Conservation (phyloP, 371 early-diverging fungal species). For the Mortierella sp. region DNA sequence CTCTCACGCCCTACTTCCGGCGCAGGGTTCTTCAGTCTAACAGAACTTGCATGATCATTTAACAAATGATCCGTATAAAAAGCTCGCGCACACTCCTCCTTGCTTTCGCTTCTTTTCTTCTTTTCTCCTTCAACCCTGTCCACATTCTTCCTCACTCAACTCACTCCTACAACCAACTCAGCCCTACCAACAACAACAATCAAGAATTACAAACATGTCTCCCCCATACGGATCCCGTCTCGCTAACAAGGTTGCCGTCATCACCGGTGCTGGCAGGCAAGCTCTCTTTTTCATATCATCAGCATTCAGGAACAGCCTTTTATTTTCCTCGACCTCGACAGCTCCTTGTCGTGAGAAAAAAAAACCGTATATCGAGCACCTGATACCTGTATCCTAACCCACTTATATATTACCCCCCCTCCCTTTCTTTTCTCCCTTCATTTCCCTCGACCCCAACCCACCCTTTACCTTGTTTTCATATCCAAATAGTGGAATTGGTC, state of each 20-base stretch:
- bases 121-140: not conserved
- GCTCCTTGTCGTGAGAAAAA: not conserved
- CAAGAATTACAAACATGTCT: slow-evolving; percentile 30
- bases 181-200: not conserved
- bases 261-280: slow-evolving; percentile 90
- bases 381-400: not conserved
- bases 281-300: not conserved
- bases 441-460: not conserved
- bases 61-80: slow-evolving; percentile 11
- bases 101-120: not conserved
- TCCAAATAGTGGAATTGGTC: slow-evolving; percentile 83
- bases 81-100: slow-evolving; percentile 10
- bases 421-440: not conserved
- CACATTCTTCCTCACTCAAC: not conserved
- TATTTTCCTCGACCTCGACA: not conserved
- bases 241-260: slow-evolving; percentile 85
- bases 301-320: not conserved
- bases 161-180: not conserved
- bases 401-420: no score
- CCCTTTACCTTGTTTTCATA: not conserved
- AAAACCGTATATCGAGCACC: not conserved
- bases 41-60: no score
- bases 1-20: not conserved
- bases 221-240: slow-evolving; percentile 61
- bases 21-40: not conserved